Percentiles rank a stretch among this genome's conserved stretches.
Evolutionary conservation across 768 basidiomycete genomes (phyloP).

Genomic region (Trametes maxima): DNA sequence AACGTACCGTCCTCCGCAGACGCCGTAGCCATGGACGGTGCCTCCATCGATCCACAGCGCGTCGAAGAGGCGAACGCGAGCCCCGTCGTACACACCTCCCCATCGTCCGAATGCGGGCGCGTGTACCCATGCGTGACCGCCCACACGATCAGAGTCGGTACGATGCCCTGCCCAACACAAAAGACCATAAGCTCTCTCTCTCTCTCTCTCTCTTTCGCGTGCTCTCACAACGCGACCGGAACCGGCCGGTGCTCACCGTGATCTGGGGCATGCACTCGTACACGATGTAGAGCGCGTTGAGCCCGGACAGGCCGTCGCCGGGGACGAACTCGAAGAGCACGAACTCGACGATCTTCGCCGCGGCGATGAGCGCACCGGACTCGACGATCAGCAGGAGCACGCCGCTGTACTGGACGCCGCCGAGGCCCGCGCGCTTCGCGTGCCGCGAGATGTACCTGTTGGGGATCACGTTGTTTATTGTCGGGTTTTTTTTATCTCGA

Average conservation of each 20-base stretch:
- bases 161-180: neutral
- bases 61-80: too few species aligned
- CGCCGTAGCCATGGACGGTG: too few species aligned
- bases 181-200: neutral
- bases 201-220: too few species aligned
- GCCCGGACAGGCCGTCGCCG: conserved; percentile 1
- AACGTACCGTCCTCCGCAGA: too few species aligned
- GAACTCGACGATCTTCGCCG: conserved; percentile 20
- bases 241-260: conserved; percentile 9
- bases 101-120: too few species aligned
- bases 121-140: too few species aligned
- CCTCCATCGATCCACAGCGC: too few species aligned
- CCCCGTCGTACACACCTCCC: too few species aligned
- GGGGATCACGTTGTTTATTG: too few species aligned
- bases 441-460: neutral
- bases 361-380: conserved; percentile 14
- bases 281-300: conserved; percentile 20
- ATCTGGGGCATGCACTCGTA: conserved; percentile 22
- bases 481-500: neutral
- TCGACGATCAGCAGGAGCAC: conserved; percentile 20
- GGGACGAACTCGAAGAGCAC: conserved; percentile 14
- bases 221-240: too few species aligned
- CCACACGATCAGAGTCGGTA: too few species aligned
- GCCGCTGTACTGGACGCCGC: conserved; percentile 3
- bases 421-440: neutral